These are phyloP conservation scores for Coniosporium apollinis DNA, from an alignment of 495 filamentous ascomycete genomes.

Conservation along the genomic window DNA sequence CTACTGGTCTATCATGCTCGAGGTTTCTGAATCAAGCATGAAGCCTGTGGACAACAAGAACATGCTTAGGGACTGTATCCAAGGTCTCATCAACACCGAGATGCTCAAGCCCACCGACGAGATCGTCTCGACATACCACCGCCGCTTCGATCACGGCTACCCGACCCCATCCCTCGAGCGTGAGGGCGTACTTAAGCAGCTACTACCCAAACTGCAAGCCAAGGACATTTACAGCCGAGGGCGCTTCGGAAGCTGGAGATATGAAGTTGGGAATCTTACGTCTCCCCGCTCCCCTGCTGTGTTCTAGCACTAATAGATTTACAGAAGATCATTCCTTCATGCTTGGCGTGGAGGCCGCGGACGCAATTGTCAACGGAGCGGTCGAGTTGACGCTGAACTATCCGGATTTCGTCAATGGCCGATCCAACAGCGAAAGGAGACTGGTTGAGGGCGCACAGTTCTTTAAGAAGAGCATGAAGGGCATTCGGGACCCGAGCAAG, in stretches of 20 bases:
- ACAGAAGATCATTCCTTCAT: constrained; percentile 88
- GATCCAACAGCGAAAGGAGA: constrained; percentile 75
- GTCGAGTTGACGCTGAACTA: constrained; percentile 97
- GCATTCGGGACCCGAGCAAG: constrained; percentile 9
- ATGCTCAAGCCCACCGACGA: constrained; percentile 85
- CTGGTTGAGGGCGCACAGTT: constrained; percentile 61
- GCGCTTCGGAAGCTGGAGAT: constrained; percentile 95
- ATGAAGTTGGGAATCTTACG: constrained; percentile 47
- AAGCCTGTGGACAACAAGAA: constrained; percentile 80
- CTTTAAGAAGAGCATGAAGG: constrained; percentile 37
- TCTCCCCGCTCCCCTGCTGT: neutral
- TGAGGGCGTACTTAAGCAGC: constrained; percentile 81
- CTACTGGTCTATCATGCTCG: constrained; percentile 99
- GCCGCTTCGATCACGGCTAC: constrained; percentile 97
- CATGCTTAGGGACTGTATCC: constrained; percentile 76
- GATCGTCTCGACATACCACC: constrained; percentile 97
- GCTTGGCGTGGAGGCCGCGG: constrained; percentile 92
- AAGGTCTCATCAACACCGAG: constrained; percentile 90
- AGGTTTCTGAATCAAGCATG: constrained; percentile 89
- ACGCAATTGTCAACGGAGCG: constrained; percentile 86
- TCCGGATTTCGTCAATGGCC: constrained; percentile 92
- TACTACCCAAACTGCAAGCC: constrained; percentile 80
- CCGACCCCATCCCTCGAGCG: constrained; percentile 89
- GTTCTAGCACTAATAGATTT: neutral
- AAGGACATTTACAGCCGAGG: constrained; percentile 90